Evolutionary conservation across 2,329 filamentous ascomycete genomes (phyloP).

Genomic region (Fusarium irregulare): DNA sequence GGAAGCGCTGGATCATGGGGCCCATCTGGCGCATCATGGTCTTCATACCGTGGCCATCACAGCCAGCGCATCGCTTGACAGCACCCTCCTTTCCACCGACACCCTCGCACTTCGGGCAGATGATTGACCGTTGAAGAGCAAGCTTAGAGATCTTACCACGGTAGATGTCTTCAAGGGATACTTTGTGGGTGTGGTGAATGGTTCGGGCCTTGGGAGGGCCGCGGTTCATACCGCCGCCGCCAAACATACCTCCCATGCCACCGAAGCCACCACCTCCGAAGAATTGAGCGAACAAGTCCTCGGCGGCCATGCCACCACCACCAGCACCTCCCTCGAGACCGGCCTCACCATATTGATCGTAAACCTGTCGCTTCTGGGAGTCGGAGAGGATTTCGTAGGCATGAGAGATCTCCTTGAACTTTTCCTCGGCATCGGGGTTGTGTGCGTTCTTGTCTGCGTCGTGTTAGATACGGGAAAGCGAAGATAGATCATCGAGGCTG

Average conservation of each 20-base stretch:
- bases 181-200: constrained; percentile 98
- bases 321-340: constrained; percentile 89
- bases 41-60: constrained; percentile 97
- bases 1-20: constrained; percentile 99
- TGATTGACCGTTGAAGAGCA: constrained; percentile 95
- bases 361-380: constrained; percentile 87
- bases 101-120: constrained; percentile 94
- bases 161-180: constrained; percentile 97
- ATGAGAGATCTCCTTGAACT: constrained; percentile 97
- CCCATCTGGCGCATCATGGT: constrained; percentile 99
- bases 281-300: constrained; percentile 97
- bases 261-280: constrained; percentile 75
- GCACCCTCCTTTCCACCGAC: constrained; percentile 96
- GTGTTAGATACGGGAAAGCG: constrained; percentile 23
- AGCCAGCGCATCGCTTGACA: constrained; percentile 91
- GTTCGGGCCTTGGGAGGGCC: constrained; percentile 91
- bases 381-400: constrained; percentile 97
- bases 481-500: neutral
- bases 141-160: constrained; percentile 97
- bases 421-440: constrained; percentile 92
- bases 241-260: constrained; percentile 79
- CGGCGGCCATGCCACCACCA: constrained; percentile 88
- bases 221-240: constrained; percentile 73
- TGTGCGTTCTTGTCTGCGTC: constrained; percentile 90
- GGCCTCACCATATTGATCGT: constrained; percentile 98